phyloP scores from a whole-genome alignment of 2,329 filamentous ascomycete species.

The Pyrenophora teres region DNA sequence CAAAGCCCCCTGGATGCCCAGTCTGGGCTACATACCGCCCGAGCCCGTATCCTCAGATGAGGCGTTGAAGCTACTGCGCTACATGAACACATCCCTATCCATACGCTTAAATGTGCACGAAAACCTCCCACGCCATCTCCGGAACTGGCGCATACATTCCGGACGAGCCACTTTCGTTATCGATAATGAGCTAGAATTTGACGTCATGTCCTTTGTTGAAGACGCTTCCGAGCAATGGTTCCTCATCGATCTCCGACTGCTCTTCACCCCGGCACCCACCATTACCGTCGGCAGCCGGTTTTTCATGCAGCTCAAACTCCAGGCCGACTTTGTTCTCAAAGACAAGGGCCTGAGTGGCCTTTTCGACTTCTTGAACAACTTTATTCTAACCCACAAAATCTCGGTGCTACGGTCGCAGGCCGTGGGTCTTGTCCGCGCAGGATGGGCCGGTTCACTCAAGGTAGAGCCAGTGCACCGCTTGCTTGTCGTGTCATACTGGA shows the following conservation, averaged over 20 bases:
- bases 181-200: slow-evolving; percentile 84
- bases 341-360: slow-evolving; percentile 76
- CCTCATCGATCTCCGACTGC: slow-evolving; percentile 89
- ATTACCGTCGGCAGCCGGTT: slow-evolving; percentile 64
- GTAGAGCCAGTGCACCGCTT: slow-evolving; percentile 81
- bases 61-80: slow-evolving; percentile 73
- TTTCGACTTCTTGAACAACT: slow-evolving; percentile 85
- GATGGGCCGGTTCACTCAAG: slow-evolving; percentile 78
- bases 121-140: slow-evolving; percentile 76
- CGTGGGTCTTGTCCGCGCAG: slow-evolving; percentile 66
- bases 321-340: slow-evolving; percentile 72
- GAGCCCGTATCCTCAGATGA: slow-evolving; percentile 72
- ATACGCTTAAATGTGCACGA: slow-evolving; percentile 86
- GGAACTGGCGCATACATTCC: slow-evolving; percentile 75
- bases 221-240: slow-evolving; percentile 83
- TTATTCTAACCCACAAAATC: slow-evolving; percentile 89
- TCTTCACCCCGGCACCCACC: slow-evolving; percentile 70
- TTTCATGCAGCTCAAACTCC: slow-evolving; percentile 68
- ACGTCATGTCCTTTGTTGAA: slow-evolving; percentile 87
- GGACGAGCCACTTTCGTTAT: slow-evolving; percentile 92
- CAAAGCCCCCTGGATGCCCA: slow-evolving; percentile 76
- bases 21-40: slow-evolving; percentile 78
- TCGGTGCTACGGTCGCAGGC: slow-evolving; percentile 81
- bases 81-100: slow-evolving; percentile 82
- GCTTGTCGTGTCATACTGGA: slow-evolving; percentile 91